Evolutionary conservation across 768 basidiomycete species (phyloP).

Genomic region (Phylloporus arenicola): DNA sequence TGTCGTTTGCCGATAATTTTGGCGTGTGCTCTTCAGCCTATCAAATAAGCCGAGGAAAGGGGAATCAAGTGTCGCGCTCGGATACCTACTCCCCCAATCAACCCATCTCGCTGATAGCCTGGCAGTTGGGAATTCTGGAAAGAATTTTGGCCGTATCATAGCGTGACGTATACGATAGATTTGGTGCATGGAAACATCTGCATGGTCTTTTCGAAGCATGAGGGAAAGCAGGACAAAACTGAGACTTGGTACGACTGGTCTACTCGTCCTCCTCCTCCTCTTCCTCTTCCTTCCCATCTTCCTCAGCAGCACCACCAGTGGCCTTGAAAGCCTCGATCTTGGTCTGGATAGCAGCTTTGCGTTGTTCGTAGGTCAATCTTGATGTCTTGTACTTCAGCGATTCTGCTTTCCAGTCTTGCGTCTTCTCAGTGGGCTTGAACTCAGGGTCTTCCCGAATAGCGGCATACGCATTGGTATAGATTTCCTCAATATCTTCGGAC

Average conservation of each 20-base stretch:
- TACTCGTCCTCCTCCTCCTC: constrained; percentile 59
- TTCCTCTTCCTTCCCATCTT: constrained; percentile 24
- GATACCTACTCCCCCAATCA: constrained; percentile 37
- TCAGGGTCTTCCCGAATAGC: constrained; percentile 93
- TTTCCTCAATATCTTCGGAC: constrained; percentile 95
- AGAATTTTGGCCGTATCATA: constrained; percentile 29
- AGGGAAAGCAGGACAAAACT: background rate
- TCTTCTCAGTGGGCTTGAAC: constrained; percentile 87
- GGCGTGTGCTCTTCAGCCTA: constrained; percentile 56
- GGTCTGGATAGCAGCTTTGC: constrained; percentile 71
- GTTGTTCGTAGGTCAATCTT: constrained; percentile 72
- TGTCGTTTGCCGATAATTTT: constrained; percentile 48
- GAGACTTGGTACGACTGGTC: constrained; percentile 17
- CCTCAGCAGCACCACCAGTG: constrained; percentile 45
- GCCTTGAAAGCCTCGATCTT: constrained; percentile 91
- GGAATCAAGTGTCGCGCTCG: constrained; percentile 36
- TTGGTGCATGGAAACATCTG: constrained; percentile 17
- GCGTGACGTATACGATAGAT: background rate
- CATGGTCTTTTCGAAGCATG: constrained; percentile 15
- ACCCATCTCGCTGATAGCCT: constrained; percentile 41
- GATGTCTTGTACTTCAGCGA: constrained; percentile 58
- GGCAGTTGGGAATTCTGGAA: constrained; percentile 50
- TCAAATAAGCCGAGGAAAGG: constrained; percentile 39
- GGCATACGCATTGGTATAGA: constrained; percentile 88
- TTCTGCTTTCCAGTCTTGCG: constrained; percentile 89